Evolutionary conservation across 148 eudicot species (phyloP).

Genomic region (Camellia japonica): DNA sequence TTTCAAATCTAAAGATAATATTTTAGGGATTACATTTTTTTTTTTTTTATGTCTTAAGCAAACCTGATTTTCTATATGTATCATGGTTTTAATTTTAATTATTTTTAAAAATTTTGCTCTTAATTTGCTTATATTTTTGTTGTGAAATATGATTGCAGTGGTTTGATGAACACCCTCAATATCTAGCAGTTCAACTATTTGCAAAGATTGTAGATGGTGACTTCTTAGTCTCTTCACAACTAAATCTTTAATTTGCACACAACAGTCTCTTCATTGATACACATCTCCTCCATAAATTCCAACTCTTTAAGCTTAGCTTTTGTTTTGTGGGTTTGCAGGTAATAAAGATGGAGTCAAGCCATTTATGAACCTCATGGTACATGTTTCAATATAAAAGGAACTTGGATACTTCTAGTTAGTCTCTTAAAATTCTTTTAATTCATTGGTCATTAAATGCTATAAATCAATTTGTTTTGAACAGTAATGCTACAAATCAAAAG

Average conservation of each 20-base stretch:
- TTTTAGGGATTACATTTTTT: too few species aligned
- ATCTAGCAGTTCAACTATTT: conserved; percentile 17
- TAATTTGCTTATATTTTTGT: too few species aligned
- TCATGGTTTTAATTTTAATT: too few species aligned
- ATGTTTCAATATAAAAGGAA: background rate
- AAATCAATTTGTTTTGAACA: too few species aligned
- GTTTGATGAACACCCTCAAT: conserved; percentile 25
- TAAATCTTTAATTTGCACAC: background rate
- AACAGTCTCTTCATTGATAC: too few species aligned
- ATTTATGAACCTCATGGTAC: conserved; percentile 17
- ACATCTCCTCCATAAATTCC: background rate
- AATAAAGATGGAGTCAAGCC: conserved; percentile 5
- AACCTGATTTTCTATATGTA: too few species aligned
- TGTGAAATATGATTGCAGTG: conserved; percentile 18
- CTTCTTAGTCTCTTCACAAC: background rate
- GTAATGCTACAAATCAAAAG: too few species aligned
- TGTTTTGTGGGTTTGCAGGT: conserved; percentile 9
- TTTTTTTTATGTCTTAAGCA: too few species aligned
- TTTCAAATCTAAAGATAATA: too few species aligned
- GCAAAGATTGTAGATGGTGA: conserved; percentile 19
- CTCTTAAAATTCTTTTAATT: background rate
- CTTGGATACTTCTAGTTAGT: background rate
- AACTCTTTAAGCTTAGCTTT: background rate
- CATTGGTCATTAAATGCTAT: too few species aligned
- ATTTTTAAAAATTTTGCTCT: too few species aligned